Base-by-base conservation (phyloP, 768 basidiomycete genomes). In the Hemileccinum rubropunctum region DNA sequence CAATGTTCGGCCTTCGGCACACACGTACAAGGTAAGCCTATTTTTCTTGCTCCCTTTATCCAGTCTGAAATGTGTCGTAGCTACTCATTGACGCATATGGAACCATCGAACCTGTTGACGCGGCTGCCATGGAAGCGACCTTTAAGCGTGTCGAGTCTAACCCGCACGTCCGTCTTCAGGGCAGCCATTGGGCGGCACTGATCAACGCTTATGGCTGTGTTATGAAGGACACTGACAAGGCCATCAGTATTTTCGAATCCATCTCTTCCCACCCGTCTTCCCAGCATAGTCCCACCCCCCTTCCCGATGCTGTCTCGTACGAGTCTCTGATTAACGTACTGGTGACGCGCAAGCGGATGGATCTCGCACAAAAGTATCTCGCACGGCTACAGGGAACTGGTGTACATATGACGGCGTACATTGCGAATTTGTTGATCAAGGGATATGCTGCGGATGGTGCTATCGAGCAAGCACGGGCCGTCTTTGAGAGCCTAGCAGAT, bases 331-430 rank as follows among this genome's bases (percentile, higher is more conserved):
- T 98, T 75, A 94, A 90, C 65, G 88, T 88, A 26, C 72, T 95
- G 36, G 83, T 92, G 40, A 84, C 82, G 4, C 82, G 86, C 64
- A 85, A 84, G 32, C 83, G 86, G 14, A 75, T 86, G 45, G 92
- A 94, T 56, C 79, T 94, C 40, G 77, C 94, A 21, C 83, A 84
- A 0, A 58, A 70, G 15, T 93, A 91, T 63, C 66, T 87, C 32
- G 64, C 71, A 28, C 79, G 81, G 50, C 82, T 98, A 73, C 71
- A 69, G 20, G 58, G 69, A 1, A 73, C 78, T 6, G 82, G 82
- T 28, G 81, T 94, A 8, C 87, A 88, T 59, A 86, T 93, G 82
- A 98, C 95, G 2, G 94, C 95, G 6, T 99, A 99, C 69, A 89
- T 98, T 56, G 88, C 87, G 23, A 98, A 98, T 72, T 28, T 64